Base-by-base conservation (phyloP, 768 basidiomycete species). In the Cantharellus cinnabarinus region DNA sequence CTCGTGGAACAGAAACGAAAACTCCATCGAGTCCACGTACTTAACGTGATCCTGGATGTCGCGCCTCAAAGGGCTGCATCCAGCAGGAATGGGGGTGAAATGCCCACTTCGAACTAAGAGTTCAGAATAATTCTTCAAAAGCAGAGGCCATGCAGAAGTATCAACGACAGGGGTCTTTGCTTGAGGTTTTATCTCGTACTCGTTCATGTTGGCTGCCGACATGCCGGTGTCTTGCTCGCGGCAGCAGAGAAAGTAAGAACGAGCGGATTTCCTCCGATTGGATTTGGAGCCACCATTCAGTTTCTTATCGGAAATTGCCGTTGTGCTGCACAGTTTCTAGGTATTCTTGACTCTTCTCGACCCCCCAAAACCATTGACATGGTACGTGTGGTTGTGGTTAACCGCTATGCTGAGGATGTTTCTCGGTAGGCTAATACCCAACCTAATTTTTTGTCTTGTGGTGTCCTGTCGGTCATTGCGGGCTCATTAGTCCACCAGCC, bases 61-160 rank as follows among this genome's bases (percentile, higher is more conserved):
- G 57, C 95, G 83, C 73, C 95, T 98, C 65, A 99, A 74, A 50
- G 95, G 95, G 65, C 83, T 88, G 69, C 84, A 89, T 44, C 95
- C 94, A 29, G 83, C 78, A 37, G 93, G 90, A 66, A 99, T 95
- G 60, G 94, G 95, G 4, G 95, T 98, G 71, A 97, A 99, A 75
- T 99, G 95, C 61, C 87, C 84, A 39, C 90, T 93, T 59, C 95
- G 84, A 65, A 90, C 80, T 60, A 94, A 82, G 20, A 95, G 75
- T 70, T 95, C 94, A 77, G 97, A 94, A 71, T 98, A 99, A 71
- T 99, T 97, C 79, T 97, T 99, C 60, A 99, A 77, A 3, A 99
- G 79, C 4, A 99, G 76, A 41, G 95, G 95, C 95, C 95, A 99
- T 72, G 97, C 77, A 0, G 91, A 94, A 20, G 95, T 98, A 68